Evolutionary conservation across 495 filamentous ascomycete species (phyloP), one percentile per base, ranked within the genome.

Genomic region (Mytilinidion resinicola): DNA sequence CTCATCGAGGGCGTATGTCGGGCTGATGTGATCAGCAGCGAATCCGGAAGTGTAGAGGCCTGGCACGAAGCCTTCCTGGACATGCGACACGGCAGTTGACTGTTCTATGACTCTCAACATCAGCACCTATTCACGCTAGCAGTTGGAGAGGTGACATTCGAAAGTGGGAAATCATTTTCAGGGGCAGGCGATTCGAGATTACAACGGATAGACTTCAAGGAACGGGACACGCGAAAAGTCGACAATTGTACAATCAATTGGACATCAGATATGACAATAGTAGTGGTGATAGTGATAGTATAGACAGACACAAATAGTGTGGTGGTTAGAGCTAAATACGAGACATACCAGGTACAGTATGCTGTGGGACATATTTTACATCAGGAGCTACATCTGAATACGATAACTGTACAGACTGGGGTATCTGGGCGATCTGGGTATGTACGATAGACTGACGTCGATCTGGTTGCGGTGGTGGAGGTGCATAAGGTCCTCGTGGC

Each of bases 1-100:
- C 56, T 65, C 59, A 14, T 69, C 62, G 14, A 75, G 67, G 14
- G 67, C 35, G 33, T 69, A 46, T 0, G 61, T 73, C 19, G 66
- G 71, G 55, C 71, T 69, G 34, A 66, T 62, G 62, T 53, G 60
- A 50, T 66, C 62, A 30, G 41, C 55, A 38, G 34, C 59, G 55
- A 66, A 66, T n/a, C 59, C 63, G 20, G 19, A 38, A 11, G 56
- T 53, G 9, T 50, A 38, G 36, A 62, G 42, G 37, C 55, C 55
- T 14, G 38, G 48, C 44, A 57, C 49, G 20, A 47, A 51, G 15
- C 9, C 19, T 21, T 50, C 46, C 20, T 54, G 38, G 9, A 50
- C 35, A 17, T 56, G 55, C 21, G 59, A 54, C 14, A 53, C 42
- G 17, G 55, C 55, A 37, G 25, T 30, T 14, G 63, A 56, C 56